Base-by-base conservation (phyloP, 2,329 filamentous ascomycete species). In the Hymenoscyphus fructigenus region DNA sequence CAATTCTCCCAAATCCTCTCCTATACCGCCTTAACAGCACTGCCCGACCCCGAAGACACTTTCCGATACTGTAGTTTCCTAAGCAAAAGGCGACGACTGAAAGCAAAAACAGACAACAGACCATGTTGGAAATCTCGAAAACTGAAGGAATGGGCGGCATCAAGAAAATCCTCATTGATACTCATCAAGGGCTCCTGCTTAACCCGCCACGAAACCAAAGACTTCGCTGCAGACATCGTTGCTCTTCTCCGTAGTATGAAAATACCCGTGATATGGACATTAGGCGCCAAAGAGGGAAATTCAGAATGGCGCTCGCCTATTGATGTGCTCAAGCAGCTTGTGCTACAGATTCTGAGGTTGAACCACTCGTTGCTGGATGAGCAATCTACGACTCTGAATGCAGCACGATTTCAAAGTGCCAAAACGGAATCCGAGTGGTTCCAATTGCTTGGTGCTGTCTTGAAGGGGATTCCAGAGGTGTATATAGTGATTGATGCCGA, bases 401-500 rank as follows among this genome's bases (percentile, higher is more conserved):
- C 56, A 9, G 29, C 41, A 23, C 20, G 60, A n/a, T 62, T 68
- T n/a, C 57, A 64, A 58, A 55, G 60, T 26, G 67, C 65, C 0
- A 59, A 12, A 20, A 65, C 55, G 14, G 67, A 68, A 41, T 26
- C 34, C 9, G 65, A 67, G 10, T 67, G 67, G 58, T 64, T 67
- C 28, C 38, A 58, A 10, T n/a, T 67, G 4, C 41, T 68, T 2
- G 57, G 32, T 9, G 60, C 44, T 2, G 59, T 63, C 6, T 20
- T 68, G 14, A 23, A 15, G 14, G 67, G 63, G n/a, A 34, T 65
- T n/a, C 20, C 57, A 23, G n/a, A 47, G n/a, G 20, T 68, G 29
- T 66, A 61, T 34, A 59, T 68, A 10, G 44, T 67, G 20, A 47
- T 66, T 15, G 65, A 68, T 62, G 44, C 57, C 17, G 63, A 66